Evolutionary conservation across 1,284 basidiomycete species (phyloP).

Genomic region (Apiotrichum akiyoshidainum): DNA sequence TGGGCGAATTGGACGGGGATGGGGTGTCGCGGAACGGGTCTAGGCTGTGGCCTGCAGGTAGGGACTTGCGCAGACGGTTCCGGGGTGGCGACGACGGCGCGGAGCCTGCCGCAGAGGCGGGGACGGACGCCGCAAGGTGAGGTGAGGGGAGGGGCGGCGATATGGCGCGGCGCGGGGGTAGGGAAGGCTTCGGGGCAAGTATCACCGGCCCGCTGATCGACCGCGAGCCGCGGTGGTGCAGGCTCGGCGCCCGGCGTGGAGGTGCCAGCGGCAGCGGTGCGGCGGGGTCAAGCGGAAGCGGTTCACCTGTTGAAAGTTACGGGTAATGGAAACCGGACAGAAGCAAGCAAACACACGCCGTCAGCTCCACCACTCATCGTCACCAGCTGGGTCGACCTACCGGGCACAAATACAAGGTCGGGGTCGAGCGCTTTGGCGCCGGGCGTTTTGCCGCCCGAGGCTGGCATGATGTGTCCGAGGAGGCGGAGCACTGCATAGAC

Average conservation of each 20-base stretch:
- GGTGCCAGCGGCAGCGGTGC: conserved; percentile 8
- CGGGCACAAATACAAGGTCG: conserved; percentile 24
- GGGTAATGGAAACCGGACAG: not conserved
- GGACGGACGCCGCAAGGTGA: not conserved
- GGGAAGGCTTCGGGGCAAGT: conserved; percentile 3
- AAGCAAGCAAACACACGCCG: not conserved
- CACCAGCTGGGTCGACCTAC: conserved; percentile 1
- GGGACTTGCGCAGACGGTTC: not conserved
- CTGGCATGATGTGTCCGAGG: conserved; percentile 13
- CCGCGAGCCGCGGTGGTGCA: not conserved
- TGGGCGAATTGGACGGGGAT: conserved; percentile 6
- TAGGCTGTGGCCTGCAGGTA: conserved; percentile 5
- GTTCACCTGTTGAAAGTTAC: conserved; percentile 13
- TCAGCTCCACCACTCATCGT: not conserved
- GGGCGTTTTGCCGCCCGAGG: not conserved
- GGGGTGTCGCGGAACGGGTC: conserved; percentile 21
- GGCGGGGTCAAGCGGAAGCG: conserved; percentile 17
- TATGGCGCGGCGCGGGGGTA: conserved; percentile 1
- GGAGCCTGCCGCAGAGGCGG: not conserved
- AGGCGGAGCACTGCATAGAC: conserved; percentile 23
- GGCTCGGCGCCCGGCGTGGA: conserved; percentile 9
- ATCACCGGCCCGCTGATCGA: not conserved
- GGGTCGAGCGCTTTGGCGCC: conserved; percentile 8
- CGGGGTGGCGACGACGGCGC: conserved; percentile 1
- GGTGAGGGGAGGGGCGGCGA: not conserved